Evolutionary conservation across 805 yeast genomes (phyloP), one percentile per base, ranked within the genome.

Genomic region (Komagataella mondaviorum): DNA sequence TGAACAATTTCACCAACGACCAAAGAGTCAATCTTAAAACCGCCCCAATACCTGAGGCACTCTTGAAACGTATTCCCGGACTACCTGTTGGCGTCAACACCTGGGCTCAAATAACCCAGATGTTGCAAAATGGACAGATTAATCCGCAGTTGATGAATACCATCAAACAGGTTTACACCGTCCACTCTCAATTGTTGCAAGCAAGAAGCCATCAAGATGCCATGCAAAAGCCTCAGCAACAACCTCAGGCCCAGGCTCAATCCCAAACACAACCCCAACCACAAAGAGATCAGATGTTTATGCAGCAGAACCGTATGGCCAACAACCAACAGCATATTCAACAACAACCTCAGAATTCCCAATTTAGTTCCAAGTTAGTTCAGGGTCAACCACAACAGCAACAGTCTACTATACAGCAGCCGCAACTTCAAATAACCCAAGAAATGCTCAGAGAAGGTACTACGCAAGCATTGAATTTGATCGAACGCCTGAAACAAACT

Each of bases 21-120:
- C 47, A 36, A 10, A 63, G 60, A 43, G 60, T 71, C 30, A 77
- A 73, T 52, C 67, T 86, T 61, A 77, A 83, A 55, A 79, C 78
- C 46, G 68, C 80, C 2, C 88, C 87, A 3, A 87, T 89, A 49
- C 96, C 96, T 0, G 77, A 76, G 14, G 77, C 79, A 2, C 63
- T 88, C 23, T 66, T 88, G 18, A 71, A 75, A 51, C 78, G 78
- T 58, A 76, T 88, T 48, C 95, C 95, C 7, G 83, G 77, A 48
- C 70, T 88, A 39, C 96, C 96, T 0, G 82, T 83, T 12, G 83
- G 81, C 49, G 82, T 82, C 24, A 82, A 77, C 57, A 86, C 95
- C 6, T 89, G 96, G 96, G 77, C 80, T 20, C 86, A 81, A 61
- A 79, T 88, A 24, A 78, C 81, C 63, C 83, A 81, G 46, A 74